A percentile compares a stretch with the other conserved stretches of the same genome.
Conservation (phyloP, 2,329 filamentous ascomycete genomes). For the Ceratocystis eucalypticola region DNA sequence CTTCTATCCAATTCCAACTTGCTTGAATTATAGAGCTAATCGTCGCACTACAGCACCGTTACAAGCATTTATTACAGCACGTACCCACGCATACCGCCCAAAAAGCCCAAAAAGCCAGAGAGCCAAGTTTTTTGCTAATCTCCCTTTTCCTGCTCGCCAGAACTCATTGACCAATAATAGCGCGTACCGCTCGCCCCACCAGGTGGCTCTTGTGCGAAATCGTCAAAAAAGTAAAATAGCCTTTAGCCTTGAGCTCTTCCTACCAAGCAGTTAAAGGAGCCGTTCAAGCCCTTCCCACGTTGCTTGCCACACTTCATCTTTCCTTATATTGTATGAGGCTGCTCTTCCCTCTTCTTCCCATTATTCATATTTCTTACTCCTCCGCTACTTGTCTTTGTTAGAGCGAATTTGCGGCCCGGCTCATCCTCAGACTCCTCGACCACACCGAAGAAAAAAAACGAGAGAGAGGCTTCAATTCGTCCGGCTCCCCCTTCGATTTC, state of each 20-base stretch:
- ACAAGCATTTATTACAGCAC: background rate
- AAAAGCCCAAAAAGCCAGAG: background rate
- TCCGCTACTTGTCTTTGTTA: background rate
- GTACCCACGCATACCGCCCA: background rate
- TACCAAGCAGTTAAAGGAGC: background rate
- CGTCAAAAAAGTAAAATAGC: constrained; percentile 9
- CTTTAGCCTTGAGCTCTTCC: constrained; percentile 7
- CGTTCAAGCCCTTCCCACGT: background rate
- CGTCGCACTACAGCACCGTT: background rate
- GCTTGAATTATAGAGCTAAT: background rate
- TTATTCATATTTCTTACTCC: background rate
- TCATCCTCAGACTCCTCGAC: background rate
- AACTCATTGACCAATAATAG: constrained; percentile 1
- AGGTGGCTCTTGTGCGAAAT: constrained; percentile 2
- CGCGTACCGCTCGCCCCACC: constrained; percentile 1
- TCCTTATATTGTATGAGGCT: background rate
- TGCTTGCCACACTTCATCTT: background rate
- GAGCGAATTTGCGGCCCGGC: background rate
- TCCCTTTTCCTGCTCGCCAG: constrained; percentile 5
- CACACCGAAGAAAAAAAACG: background rate
- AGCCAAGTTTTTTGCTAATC: constrained; percentile 1
- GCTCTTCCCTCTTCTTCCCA: background rate
- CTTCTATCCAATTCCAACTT: background rate
- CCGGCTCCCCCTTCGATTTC: background rate
- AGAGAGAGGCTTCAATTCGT: background rate